Base-by-base conservation (phyloP, 1,284 basidiomycete species). In the Cerioporus squamosus region DNA sequence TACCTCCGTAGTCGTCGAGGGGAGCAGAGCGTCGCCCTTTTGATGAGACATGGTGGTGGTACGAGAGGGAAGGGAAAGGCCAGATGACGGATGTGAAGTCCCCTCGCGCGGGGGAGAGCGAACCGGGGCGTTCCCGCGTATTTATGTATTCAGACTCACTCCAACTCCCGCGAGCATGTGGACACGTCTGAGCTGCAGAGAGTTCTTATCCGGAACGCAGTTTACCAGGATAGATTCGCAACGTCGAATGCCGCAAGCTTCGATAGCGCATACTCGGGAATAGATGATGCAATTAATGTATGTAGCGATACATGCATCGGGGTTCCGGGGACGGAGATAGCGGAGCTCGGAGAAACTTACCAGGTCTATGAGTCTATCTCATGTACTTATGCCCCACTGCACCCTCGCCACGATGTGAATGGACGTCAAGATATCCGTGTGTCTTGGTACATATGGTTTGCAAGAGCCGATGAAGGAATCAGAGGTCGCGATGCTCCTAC, bases 1-100 rank as follows among this genome's bases (percentile, higher is more conserved):
- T 8, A 44, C 47, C 48, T 54, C 59, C 4, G 47, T 45, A 14
- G 51, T 49, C 18, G 54, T 57, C 38, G 56, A 47, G n/a, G 57
- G 59, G 23, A 61, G 55, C 24, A 61, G 48, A 2, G 38, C 50
- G 45, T 56, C 15, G 46, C 26, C 47, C 51, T 54, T 52, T 47
- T 36, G 18, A 18, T 53, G 44, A 29, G 66, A 53, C 66, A 68
- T 68, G 58, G 51, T 58, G 61, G 49, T 53, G 53, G 59, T 51
- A 42, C 18, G 24, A 15, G 45, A 44, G 51, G 44, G 52, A 43
- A 20, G 55, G 57, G 53, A 15, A 57, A 54, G 26, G 48, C 17
- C 7, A 6, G 24, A 15, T 18, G 22, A 57, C 36, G 52, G 33
- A 12, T 24, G 29, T 57, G 60, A 58, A 46, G 53, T 55, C 57